Evolutionary conservation across 495 filamentous ascomycete species (phyloP), one percentile per base, ranked within the genome.

Genomic region (Penicillium taxi): DNA sequence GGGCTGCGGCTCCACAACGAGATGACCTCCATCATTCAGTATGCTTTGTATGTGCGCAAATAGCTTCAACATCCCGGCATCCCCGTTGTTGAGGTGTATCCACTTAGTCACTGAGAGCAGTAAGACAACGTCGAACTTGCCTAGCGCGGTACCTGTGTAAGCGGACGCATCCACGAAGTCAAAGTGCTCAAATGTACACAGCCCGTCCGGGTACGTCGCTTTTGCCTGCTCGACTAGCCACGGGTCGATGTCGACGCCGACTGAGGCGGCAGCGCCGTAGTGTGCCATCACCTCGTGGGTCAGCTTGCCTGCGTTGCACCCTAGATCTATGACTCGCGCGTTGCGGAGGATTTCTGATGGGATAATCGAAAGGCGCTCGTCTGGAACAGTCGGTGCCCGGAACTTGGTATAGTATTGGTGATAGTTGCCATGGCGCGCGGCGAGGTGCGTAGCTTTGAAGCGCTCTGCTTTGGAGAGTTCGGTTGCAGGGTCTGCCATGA

Each of bases 161-260:
- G 72, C 63, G 11, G 67, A 70, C 13, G 73, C 72, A 44, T 79
- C 78, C 40, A 66, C 68, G 28, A 69, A 64, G 30, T 52, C 48
- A 47, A 55, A 55, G 39, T 55, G 48, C 45, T 55, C 48, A 31
- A 55, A 55, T 42, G 52, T 55, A 37, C 45, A 55, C 2, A 48
- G 48, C 27, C 52, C 52, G 19, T 55, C 42, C 25, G 52, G 52
- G 42, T 52, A 55, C 11, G 52, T 28, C 15, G 35, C 52, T 28
- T 52, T 55, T 33, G 52, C 52, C 33, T 55, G 52, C 22, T 52
- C 45, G 41, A 56, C 26, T 37, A 56, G 44, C 53, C 53, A 53
- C 17, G 44, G 53, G 37, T 54, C 53, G 17, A 56, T 54, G 44
- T 56, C 53, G 41, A 56, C 53, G 24, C 53, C 53, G 19, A 56